Base-by-base conservation (phyloP, 768 basidiomycete genomes). In the Hygrocybe coccinea region DNA sequence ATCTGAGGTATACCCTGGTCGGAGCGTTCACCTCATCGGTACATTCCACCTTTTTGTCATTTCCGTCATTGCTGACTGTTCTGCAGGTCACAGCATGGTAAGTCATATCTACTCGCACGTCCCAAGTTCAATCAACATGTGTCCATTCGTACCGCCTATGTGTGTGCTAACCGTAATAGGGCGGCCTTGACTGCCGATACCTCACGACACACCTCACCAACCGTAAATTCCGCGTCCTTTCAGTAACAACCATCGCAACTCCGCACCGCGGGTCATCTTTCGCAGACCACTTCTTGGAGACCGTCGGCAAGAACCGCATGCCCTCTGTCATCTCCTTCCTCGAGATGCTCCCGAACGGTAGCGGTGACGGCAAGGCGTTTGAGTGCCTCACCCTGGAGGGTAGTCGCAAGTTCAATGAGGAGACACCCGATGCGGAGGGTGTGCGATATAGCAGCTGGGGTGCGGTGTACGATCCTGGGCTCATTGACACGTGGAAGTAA, bases 401-500 rank as follows among this genome's bases (percentile, higher is more conserved):
- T 58, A 99, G 98, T 95, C 79, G 79, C 35, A 70, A 78, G 50
- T 99, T 99, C 73, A 99, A 99, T 65, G 82, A 87, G 54, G 78
- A 86, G 35, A 91, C 91, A 0, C 88, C 90, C 0, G 86, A 98
- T 62, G 79, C 86, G 0, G 76, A 80, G 1, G 82, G 80, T 21
- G 87, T 98, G 52, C 79, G 82, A 59, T 99, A 99, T 70, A 95
- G 90, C 62, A 93, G 90, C 64, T 99, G 93, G 91, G 97, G 97
- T 10, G 97, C 97, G 2, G 79, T 79, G 11, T 94, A 94, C 65
- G 81, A 87, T 14, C 95, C 97, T 5, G 89, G 90, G 1, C 70
- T 95, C 47, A 84, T 98, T 44, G 95, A 98, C 70, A 89, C 92
- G 0, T 97, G 90, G 84, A 88, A 87, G 74, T 78, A 24, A 36